Conservation (phyloP, 2,329 filamentous ascomycete species). For the Geosmithia putterillii region DNA sequence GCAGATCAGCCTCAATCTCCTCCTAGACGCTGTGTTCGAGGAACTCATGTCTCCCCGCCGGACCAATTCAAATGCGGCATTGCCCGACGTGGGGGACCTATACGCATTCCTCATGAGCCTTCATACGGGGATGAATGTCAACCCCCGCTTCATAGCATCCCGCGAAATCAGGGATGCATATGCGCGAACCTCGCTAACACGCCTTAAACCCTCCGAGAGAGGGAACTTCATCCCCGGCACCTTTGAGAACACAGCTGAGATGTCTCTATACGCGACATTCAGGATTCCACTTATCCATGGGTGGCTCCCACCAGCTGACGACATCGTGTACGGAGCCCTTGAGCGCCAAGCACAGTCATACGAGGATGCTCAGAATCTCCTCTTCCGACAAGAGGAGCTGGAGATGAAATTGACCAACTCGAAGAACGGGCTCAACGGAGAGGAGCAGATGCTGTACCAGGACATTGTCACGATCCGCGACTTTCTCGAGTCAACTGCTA, state of each 20-base stretch:
- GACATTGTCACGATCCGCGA: slow-evolving; percentile 76
- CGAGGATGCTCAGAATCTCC: slow-evolving; percentile 80
- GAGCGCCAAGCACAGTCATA: slow-evolving; percentile 68
- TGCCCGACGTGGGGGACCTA: slow-evolving; percentile 81
- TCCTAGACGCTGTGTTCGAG: slow-evolving; percentile 85
- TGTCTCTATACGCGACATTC: slow-evolving; percentile 86
- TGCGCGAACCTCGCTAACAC: slow-evolving; percentile 38
- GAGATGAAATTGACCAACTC: slow-evolving; percentile 55
- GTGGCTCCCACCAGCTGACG: slow-evolving; percentile 65
- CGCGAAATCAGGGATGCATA: slow-evolving; percentile 31
- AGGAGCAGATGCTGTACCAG: slow-evolving; percentile 70
- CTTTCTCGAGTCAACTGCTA: slow-evolving; percentile 69
- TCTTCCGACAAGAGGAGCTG: slow-evolving; percentile 81
- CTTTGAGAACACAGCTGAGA: slow-evolving; percentile 79
- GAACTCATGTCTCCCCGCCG: slow-evolving; percentile 74
- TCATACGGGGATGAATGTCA: slow-evolving; percentile 97
- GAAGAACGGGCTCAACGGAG: slow-evolving; percentile 42
- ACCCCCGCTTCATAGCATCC: slow-evolving; percentile 69
- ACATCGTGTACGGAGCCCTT: slow-evolving; percentile 58
- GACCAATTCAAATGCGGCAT: slow-evolving; percentile 44
- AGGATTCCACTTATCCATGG: slow-evolving; percentile 82
- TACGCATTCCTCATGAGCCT: slow-evolving; percentile 80
- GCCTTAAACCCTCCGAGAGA: slow-evolving; percentile 37
- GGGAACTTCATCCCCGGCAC: slow-evolving; percentile 47
- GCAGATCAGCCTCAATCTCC: slow-evolving; percentile 72